Evolutionary conservation across 116 monocot genomes (phyloP).

Genomic region (Zostera marina): DNA sequence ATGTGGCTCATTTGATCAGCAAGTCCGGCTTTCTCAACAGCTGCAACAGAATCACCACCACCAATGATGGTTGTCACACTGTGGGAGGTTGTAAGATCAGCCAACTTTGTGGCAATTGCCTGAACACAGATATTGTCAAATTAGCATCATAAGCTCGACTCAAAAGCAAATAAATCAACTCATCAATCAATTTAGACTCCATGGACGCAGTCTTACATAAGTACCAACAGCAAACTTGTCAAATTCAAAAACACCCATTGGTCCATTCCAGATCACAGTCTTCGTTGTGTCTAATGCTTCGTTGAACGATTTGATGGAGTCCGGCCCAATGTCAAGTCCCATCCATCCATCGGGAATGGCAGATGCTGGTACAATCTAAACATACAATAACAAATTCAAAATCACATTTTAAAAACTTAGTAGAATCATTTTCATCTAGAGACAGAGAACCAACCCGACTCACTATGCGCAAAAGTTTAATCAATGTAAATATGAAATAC

Average conservation of each 20-base stretch:
- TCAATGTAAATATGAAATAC: not conserved
- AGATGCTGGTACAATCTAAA: slow-evolving; percentile 44
- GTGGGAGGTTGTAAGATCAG: slow-evolving; percentile 34
- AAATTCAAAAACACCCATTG: slow-evolving; percentile 67
- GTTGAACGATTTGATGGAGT: slow-evolving; percentile 41
- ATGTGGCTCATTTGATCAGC: slow-evolving; percentile 69
- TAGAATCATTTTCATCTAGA: no score
- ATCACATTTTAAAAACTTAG: no score
- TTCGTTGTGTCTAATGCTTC: slow-evolving; percentile 37
- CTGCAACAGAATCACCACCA: slow-evolving; percentile 70
- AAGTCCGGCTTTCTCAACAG: slow-evolving; percentile 61
- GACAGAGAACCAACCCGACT: no score
- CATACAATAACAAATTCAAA: not conserved
- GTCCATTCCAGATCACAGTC: slow-evolving; percentile 67
- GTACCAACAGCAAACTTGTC: slow-evolving; percentile 67
- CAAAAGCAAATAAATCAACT: not conserved
- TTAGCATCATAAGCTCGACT: not conserved
- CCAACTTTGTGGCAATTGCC: slow-evolving; percentile 63
- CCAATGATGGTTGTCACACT: slow-evolving; percentile 66
- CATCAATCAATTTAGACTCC: not conserved
- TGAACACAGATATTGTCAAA: slow-evolving; percentile 4
- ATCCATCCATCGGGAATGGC: slow-evolving; percentile 70
- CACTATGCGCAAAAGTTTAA: no score
- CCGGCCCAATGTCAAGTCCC: slow-evolving; percentile 71
- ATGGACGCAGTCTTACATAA: slow-evolving; percentile 20